Evolutionary conservation across 345 rosid genomes (phyloP), one percentile per base, ranked within the genome.

Genomic region (Syzygium jambos): DNA sequence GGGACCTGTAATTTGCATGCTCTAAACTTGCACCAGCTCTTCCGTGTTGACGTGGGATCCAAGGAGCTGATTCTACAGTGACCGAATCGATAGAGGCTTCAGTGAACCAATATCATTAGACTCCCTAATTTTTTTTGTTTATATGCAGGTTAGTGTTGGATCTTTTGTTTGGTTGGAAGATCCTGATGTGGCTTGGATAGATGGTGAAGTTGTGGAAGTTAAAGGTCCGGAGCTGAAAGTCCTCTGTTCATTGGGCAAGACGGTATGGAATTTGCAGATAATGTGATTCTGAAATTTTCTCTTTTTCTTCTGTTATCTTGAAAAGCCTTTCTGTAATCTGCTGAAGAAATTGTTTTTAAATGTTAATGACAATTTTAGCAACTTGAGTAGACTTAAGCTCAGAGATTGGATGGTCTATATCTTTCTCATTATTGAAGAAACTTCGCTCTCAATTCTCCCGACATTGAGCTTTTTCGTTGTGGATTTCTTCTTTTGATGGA

Each of bases 141-240:
- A 46, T 88, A 87, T 92, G 89, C 92, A 98, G 99, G 96, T 92
- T 88, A 89, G 93, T 87, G 96, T 94, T 85, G 98, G 98, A 88
- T 94, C 99, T 87, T 94, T 89, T 86, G 98, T 96, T 89, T 98
- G 99, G 99, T 89, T 98, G n/a, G n/a, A n/a, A n/a, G n/a, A 98
- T 91, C 94, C 95, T 22, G 97, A 96, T 34, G 92, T 78, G 85
- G 96, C 98, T 77, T 98, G 99, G 99, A 78, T 98, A 78, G 99
- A 96, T 90, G 99, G 99, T 87, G 95, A 95, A 93, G 98, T 98
- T 38, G 85, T 91, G 77, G 98, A 89, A 90, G 92, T 94, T 85
- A 95, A 90, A 23, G 95, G 96, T 46, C 94, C 92, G 51, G 92
- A 95, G 68, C 90, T 96, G 89, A 96, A 94, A 92, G 95, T 98